Evolutionary conservation across 768 basidiomycete species (phyloP).

Genomic region (Pleurotus giganteus): DNA sequence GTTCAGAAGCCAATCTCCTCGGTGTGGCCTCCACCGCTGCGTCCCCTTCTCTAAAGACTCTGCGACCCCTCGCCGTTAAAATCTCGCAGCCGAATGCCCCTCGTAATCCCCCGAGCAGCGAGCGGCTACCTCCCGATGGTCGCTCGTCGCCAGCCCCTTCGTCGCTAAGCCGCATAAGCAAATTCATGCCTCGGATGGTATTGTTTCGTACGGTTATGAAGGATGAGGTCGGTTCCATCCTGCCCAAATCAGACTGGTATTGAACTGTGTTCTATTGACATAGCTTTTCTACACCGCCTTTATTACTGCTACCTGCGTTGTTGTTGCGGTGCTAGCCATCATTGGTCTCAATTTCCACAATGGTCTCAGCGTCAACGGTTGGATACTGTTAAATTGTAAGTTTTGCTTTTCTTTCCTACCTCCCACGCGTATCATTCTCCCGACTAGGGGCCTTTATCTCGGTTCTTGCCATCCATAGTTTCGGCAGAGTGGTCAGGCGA

Average conservation of each 20-base stretch:
- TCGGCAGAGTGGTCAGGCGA: constrained; percentile 55
- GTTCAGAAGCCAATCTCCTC: constrained; percentile 4
- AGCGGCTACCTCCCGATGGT: constrained; percentile 12
- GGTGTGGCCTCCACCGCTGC: constrained; percentile 1
- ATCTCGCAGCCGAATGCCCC: constrained; percentile 13
- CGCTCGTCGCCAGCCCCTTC: constrained; percentile 26
- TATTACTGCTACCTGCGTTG: constrained; percentile 46
- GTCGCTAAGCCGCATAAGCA: constrained; percentile 40
- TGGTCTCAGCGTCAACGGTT: constrained; percentile 43
- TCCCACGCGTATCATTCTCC: constrained; percentile 11
- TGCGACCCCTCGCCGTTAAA: constrained; percentile 15
- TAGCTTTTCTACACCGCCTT: constrained; percentile 56
- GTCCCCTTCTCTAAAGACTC: constrained; percentile 1
- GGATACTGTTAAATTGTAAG: constrained; percentile 58
- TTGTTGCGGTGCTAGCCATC: constrained; percentile 46
- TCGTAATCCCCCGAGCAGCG: background rate
- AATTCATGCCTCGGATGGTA: constrained; percentile 50
- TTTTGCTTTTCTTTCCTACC: background rate
- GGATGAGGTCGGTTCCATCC: constrained; percentile 50
- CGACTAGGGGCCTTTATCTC: constrained; percentile 54
- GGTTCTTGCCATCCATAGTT: constrained; percentile 55
- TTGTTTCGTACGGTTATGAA: constrained; percentile 56
- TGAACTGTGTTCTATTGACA: background rate
- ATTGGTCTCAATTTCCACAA: constrained; percentile 48
- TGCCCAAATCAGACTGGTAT: background rate